These are phyloP conservation scores for Phytophthora sp. DNA, from an alignment of 352 stramenopile species.

Conservation along the genomic window DNA sequence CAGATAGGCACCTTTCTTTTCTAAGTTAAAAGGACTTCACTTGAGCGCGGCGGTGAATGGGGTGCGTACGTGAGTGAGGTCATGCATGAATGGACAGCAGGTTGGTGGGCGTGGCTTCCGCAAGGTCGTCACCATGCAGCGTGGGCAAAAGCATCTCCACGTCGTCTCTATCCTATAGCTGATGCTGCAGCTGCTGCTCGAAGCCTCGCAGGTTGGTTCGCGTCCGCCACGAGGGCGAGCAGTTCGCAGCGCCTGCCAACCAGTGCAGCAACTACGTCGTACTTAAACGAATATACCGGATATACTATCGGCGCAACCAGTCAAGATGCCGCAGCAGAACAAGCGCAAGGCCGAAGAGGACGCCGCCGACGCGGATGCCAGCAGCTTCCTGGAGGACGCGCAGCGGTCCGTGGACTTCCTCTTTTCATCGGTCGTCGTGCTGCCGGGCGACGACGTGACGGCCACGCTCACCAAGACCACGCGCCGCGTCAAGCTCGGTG, in stretches of 20 bases:
- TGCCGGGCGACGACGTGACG: constrained; percentile 85
- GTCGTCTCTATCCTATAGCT: too few relatives aligned
- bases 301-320: constrained; percentile 9
- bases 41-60: constrained; percentile 18
- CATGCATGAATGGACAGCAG: constrained; percentile 1
- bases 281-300: constrained; percentile 35
- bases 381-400: constrained; percentile 73
- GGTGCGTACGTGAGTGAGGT: constrained; percentile 4
- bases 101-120: too few relatives aligned
- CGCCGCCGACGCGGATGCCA: constrained; percentile 48
- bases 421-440: constrained; percentile 70
- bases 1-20: constrained; percentile 35
- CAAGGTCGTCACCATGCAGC: too few relatives aligned
- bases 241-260: constrained; percentile 24
- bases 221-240: too few relatives aligned
- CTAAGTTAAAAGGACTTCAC: constrained; percentile 42
- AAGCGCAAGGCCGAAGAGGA: constrained; percentile 54
- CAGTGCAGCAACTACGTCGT: constrained; percentile 18
- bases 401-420: constrained; percentile 81
- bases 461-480: constrained; percentile 74
- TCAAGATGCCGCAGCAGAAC: constrained; percentile 48
- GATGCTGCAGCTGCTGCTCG: too few relatives aligned
- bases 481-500: constrained; percentile 74
- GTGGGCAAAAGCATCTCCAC: too few relatives aligned
- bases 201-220: too few relatives aligned